Conservation (phyloP, 176 grass and related monocot species). For the Oryza glaberrima region DNA sequence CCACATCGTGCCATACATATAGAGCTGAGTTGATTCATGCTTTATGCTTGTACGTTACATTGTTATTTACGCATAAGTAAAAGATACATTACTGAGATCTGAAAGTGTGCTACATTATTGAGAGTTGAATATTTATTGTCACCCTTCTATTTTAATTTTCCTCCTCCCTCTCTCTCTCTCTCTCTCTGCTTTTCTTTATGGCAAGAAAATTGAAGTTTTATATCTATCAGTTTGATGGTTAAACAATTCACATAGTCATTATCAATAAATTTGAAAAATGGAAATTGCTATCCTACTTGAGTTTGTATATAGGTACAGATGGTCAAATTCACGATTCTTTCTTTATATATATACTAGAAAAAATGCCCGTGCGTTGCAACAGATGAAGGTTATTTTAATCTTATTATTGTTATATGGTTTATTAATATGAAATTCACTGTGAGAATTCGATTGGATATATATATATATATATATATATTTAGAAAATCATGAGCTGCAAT, state of each 20-base stretch:
- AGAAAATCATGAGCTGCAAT: no score
- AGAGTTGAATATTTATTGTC: not conserved
- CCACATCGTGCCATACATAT: conserved; percentile 27
- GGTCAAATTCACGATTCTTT: not conserved
- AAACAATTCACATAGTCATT: conserved; percentile 8
- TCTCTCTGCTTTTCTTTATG: not conserved
- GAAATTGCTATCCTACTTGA: conserved; percentile 12
- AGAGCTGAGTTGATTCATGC: conserved; percentile 17
- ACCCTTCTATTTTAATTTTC: not conserved
- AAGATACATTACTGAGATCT: conserved; percentile 1
- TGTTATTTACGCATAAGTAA: not conserved
- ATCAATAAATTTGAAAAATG: conserved; percentile 1
- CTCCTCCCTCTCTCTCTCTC: no score
- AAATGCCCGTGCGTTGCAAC: no score
- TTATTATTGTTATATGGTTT: no score
- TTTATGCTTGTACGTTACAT: conserved; percentile 11
- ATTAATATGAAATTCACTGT: no score
- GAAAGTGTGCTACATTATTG: not conserved
- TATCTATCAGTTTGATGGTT: conserved; percentile 1
- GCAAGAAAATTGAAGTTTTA: not conserved
- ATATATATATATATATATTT: no score
- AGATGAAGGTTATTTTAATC: no score
- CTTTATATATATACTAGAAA: not conserved
- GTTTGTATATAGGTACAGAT: not conserved
- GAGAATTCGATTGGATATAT: no score